Conservation (phyloP, 129 eudicot genomes). For the Artemisia annua region DNA sequence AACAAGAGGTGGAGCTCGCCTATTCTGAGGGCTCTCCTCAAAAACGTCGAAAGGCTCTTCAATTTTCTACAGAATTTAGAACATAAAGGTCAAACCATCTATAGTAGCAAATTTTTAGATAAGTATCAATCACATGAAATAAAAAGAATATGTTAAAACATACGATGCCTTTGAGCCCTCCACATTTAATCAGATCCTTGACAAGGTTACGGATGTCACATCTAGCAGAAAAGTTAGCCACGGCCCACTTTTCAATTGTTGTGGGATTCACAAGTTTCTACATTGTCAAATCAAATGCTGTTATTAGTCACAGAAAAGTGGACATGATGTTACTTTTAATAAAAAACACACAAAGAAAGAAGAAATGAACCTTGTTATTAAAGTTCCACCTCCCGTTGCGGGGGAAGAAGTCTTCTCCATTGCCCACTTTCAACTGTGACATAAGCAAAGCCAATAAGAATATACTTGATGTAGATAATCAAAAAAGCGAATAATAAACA, state of each 20-base stretch:
- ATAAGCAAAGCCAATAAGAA: conserved; percentile 19
- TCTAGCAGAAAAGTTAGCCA: conserved; percentile 56
- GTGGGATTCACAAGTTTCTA: conserved; percentile 47
- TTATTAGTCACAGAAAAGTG: neutral
- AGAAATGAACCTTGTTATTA: conserved; percentile 50
- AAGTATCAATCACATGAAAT: neutral
- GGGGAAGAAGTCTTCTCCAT: conserved; percentile 66
- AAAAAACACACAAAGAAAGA: neutral
- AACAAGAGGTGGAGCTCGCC: conserved; percentile 72
- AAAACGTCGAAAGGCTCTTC: conserved; percentile 52
- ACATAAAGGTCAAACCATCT: neutral
- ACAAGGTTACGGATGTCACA: conserved; percentile 41
- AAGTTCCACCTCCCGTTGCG: conserved; percentile 76
- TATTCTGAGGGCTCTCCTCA: conserved; percentile 63
- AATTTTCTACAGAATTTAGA: conserved; percentile 30
- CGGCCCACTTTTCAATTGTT: conserved; percentile 48
- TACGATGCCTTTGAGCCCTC: conserved; percentile 50
- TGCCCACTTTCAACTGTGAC: conserved; percentile 67
- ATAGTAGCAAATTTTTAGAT: neutral
- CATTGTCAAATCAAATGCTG: neutral
- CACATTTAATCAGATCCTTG: conserved; percentile 43
- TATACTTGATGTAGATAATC: neutral
- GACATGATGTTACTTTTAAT: neutral
- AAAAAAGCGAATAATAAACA: neutral
- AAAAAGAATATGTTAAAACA: conserved; percentile 19